These are phyloP conservation scores for Lactarius indigo DNA, from an alignment of 768 basidiomycete genomes.

Conservation along the genomic window DNA sequence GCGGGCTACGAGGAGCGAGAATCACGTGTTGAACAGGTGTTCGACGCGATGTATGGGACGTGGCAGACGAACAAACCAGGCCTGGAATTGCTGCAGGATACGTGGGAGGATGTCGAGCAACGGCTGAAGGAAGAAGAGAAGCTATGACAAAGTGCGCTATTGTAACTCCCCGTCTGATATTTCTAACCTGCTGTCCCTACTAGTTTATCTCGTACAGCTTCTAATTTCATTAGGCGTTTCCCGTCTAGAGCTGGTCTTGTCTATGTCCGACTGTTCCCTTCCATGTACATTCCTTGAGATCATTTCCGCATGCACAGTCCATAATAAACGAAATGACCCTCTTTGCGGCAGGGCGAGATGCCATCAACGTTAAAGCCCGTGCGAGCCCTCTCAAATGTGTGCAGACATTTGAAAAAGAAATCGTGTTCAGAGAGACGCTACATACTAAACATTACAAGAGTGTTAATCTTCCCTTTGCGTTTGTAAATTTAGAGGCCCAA, in stretches of 20 bases:
- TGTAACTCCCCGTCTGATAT: background rate
- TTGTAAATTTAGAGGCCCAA: conserved; percentile 29
- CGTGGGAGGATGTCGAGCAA: conserved; percentile 22
- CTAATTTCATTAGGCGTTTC: background rate
- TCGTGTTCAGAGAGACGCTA: background rate
- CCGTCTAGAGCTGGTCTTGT: background rate
- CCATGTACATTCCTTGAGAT: background rate
- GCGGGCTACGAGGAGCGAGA: conserved; percentile 8
- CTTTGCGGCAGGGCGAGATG: background rate
- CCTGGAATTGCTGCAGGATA: conserved; percentile 24
- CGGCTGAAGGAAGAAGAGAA: conserved; percentile 18
- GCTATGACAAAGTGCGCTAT: conserved; percentile 8
- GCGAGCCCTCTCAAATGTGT: background rate
- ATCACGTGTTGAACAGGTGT: conserved; percentile 13
- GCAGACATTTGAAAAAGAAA: background rate
- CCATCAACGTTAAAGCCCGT: background rate
- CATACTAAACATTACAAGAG: background rate
- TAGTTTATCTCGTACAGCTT: background rate
- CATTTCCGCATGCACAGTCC: background rate
- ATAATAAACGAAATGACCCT: background rate
- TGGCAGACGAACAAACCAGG: conserved; percentile 15
- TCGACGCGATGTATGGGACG: conserved; percentile 26
- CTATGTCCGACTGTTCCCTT: background rate
- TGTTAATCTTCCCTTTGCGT: background rate
- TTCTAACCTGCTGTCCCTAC: background rate